Evolutionary conservation across 768 basidiomycete genomes (phyloP).

Genomic region (Leccinellum luteum): DNA sequence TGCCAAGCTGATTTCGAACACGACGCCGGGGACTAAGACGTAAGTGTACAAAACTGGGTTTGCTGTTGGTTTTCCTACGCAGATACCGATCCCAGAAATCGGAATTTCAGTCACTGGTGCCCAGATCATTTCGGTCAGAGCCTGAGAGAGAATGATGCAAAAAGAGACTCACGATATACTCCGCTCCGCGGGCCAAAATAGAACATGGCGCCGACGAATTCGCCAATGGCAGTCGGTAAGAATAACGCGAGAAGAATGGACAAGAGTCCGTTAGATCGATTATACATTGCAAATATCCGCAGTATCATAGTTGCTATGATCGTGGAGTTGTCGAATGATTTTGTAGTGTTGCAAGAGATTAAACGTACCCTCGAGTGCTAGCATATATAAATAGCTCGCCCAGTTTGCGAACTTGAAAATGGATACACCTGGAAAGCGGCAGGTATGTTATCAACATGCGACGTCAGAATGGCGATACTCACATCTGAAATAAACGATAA

Average conservation of each 20-base stretch:
- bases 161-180: neutral
- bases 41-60: constrained; percentile 3
- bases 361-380: constrained; percentile 7
- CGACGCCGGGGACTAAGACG: neutral
- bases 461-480: neutral
- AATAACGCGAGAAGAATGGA: neutral
- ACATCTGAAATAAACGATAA: constrained; percentile 1
- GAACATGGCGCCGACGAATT: neutral
- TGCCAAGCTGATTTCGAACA: constrained; percentile 1
- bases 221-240: neutral
- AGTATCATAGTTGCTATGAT: constrained; percentile 8
- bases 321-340: neutral
- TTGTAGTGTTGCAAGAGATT: neutral
- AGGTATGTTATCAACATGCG: neutral
- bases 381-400: constrained; percentile 6
- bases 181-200: constrained; percentile 3
- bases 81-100: neutral
- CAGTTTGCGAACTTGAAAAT: constrained; percentile 10
- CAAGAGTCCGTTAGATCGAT: constrained; percentile 1
- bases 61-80: neutral
- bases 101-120: neutral
- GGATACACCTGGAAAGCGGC: neutral
- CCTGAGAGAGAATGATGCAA: neutral
- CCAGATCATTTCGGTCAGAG: neutral
- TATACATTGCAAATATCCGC: constrained; percentile 10